These are phyloP conservation scores for Dichotomopilus funicola DNA, from an alignment of 2,329 filamentous ascomycete genomes.

Conservation along the genomic window DNA sequence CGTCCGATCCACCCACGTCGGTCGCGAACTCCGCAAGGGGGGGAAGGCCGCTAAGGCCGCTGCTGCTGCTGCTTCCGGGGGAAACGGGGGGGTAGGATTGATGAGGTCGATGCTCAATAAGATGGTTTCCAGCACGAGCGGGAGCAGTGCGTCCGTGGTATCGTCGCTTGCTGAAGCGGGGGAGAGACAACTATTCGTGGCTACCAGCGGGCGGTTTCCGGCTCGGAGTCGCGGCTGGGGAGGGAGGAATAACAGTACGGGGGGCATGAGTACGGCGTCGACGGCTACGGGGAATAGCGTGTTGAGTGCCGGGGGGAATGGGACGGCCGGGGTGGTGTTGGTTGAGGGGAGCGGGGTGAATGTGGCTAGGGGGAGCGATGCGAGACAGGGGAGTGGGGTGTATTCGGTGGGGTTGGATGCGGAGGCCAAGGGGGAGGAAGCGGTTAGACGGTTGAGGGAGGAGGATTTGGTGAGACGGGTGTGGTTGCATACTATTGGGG, in stretches of 20 bases:
- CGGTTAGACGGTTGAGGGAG: slow-evolving; percentile 24
- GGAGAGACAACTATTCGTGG: slow-evolving; percentile 34
- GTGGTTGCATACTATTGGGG: slow-evolving; percentile 32
- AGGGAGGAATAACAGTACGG: slow-evolving; percentile 9
- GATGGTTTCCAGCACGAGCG: slow-evolving; percentile 11
- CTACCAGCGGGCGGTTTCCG: slow-evolving; percentile 32
- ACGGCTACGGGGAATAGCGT: too few relatives aligned
- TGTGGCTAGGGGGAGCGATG: slow-evolving; percentile 28
- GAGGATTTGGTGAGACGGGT: slow-evolving; percentile 28
- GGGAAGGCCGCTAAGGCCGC: slow-evolving; percentile 13
- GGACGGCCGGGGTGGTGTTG: slow-evolving; percentile 20
- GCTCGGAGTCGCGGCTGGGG: slow-evolving; percentile 11
- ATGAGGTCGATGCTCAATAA: slow-evolving; percentile 24
- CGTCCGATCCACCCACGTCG: slow-evolving; percentile 29
- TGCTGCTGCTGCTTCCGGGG: too few relatives aligned
- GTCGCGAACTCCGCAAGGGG: slow-evolving; percentile 21
- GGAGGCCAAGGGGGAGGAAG: slow-evolving; percentile 27
- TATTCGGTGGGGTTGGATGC: slow-evolving; percentile 33
- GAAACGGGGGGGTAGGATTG: slow-evolving; percentile 16
- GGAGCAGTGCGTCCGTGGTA: neutral
- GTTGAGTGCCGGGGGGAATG: neutral
- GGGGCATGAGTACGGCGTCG: neutral
- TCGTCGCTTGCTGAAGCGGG: slow-evolving; percentile 31
- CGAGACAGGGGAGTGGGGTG: slow-evolving; percentile 31
- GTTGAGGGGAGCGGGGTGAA: slow-evolving; percentile 20